Conservation (phyloP, 305 asterid species). For the Fraxinus platypoda region DNA sequence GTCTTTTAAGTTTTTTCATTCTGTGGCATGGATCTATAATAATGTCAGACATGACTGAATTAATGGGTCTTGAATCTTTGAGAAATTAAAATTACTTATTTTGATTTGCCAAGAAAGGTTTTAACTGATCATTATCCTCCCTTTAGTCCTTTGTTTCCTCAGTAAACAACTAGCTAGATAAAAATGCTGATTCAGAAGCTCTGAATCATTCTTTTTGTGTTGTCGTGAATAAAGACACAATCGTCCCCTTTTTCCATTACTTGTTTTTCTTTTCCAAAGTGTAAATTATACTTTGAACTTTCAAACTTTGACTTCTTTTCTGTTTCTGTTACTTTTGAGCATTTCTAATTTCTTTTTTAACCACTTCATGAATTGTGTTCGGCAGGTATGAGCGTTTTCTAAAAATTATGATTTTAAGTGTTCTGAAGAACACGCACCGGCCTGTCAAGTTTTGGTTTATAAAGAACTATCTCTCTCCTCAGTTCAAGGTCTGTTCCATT, state of each 20-base stretch:
- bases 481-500: conserved; percentile 69
- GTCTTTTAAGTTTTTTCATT: neutral
- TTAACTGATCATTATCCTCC: neutral
- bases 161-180: neutral
- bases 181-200: neutral
- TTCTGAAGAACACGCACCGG: conserved; percentile 80
- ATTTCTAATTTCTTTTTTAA: conserved; percentile 22
- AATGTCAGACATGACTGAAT: neutral
- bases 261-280: neutral
- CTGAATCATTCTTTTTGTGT: neutral
- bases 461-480: conserved; percentile 98
- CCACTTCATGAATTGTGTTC: conserved; percentile 23
- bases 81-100: conserved; percentile 2
- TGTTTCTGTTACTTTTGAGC: conserved; percentile 21
- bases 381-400: conserved; percentile 96
- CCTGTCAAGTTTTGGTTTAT: conserved; percentile 99
- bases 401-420: conserved; percentile 92
- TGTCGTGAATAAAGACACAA: neutral
- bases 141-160: neutral
- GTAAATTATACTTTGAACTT: neutral
- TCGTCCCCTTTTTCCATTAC: neutral
- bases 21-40: neutral
- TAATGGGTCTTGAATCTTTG: neutral
- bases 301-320: neutral
- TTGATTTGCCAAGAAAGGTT: neutral